These are phyloP conservation scores for Botryotinia narcissicola DNA, from an alignment of 2,329 filamentous ascomycete species.

Conservation along the genomic window DNA sequence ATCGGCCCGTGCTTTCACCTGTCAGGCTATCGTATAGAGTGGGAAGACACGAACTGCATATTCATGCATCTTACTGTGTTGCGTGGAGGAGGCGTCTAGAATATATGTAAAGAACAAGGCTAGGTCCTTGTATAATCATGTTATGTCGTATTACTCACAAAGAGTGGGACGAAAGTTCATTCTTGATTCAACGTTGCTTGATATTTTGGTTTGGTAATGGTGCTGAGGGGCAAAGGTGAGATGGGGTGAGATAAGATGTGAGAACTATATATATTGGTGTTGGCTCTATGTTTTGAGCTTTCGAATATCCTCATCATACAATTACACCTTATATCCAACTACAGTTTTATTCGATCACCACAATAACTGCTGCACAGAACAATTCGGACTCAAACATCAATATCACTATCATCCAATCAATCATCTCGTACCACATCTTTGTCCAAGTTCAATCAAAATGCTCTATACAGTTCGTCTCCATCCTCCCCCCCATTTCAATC, in stretches of 20 bases:
- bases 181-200: constrained; percentile 13
- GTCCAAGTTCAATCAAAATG: constrained; percentile 7
- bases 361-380: background rate
- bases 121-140: constrained; percentile 3
- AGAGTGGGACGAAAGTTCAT: background rate
- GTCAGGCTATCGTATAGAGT: constrained; percentile 13
- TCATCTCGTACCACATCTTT: background rate
- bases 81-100: background rate
- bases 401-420: background rate
- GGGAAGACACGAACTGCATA: constrained; percentile 7
- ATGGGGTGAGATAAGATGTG: constrained; percentile 1
- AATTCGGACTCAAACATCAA: background rate
- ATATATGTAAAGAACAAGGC: background rate
- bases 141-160: constrained; percentile 6
- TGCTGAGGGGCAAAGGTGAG: background rate
- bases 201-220: constrained; percentile 3
- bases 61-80: constrained; percentile 19
- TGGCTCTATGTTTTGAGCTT: background rate
- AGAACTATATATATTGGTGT: background rate
- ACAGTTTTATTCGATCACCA: background rate
- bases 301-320: background rate
- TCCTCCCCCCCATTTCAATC: background rate
- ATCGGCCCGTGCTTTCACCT: constrained; percentile 9
- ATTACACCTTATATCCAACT: background rate
- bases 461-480: constrained; percentile 13